Conservation (phyloP, 1,139 yeast genomes). For the Saccharomyces hybrid region DNA sequence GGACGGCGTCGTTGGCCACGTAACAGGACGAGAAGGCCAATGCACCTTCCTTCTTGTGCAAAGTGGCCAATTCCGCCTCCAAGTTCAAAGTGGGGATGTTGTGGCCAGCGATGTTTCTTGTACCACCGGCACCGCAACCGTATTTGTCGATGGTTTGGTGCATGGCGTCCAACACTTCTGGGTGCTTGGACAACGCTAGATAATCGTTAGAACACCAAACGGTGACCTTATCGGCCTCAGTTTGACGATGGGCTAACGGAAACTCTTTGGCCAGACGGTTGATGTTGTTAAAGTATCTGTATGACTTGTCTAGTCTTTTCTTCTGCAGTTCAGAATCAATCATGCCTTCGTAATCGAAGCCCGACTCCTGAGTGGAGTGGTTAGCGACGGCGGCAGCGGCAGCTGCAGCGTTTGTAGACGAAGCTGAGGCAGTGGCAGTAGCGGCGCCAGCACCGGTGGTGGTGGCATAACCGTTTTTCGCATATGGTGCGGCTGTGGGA, state of each 20-base stretch:
- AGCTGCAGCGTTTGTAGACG: constrained; percentile 35
- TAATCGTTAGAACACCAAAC: constrained; percentile 99
- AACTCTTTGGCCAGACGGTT: constrained; percentile 90
- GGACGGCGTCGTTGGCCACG: constrained; percentile 95
- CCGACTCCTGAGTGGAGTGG: constrained; percentile 36
- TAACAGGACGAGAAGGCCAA: constrained; percentile 91
- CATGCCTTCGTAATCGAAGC: constrained; percentile 60
- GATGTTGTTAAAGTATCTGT: constrained; percentile 92
- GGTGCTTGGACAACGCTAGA: constrained; percentile 86
- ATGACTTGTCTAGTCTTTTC: constrained; percentile 83
- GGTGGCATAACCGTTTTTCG: neutral
- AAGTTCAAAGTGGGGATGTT: constrained; percentile 77
- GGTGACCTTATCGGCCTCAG: constrained; percentile 75
- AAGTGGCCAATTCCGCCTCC: constrained; percentile 79
- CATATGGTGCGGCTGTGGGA: neutral
- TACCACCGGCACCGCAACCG: constrained; percentile 99
- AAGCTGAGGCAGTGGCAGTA: constrained; percentile 33
- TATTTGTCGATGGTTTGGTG: constrained; percentile 73
- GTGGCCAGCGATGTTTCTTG: constrained; percentile 97
- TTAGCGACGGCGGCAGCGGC: constrained; percentile 24
- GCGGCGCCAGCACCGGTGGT: constrained; percentile 14
- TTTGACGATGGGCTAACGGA: constrained; percentile 80
- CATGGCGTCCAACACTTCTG: constrained; percentile 66
- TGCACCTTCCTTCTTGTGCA: constrained; percentile 93
- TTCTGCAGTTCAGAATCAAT: constrained; percentile 55